Conservation (phyloP, 805 yeast species). For the Candida peoriensis region DNA sequence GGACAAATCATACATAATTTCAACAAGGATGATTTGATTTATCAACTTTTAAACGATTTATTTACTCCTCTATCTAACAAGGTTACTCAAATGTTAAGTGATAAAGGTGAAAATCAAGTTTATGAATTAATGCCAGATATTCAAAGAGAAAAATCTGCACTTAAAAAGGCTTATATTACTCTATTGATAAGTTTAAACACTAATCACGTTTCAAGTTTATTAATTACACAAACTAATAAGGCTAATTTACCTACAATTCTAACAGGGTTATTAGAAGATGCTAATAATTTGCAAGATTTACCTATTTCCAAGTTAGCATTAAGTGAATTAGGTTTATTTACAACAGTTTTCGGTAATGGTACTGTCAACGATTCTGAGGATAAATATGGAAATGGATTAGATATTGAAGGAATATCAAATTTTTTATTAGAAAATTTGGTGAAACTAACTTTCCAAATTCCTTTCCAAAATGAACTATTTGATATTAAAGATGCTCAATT, state of each 20-base stretch:
- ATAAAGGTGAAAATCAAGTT: slow-evolving; percentile 36
- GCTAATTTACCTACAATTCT: slow-evolving; percentile 54
- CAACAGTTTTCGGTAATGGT: slow-evolving; percentile 64
- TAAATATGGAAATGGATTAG: slow-evolving; percentile 38
- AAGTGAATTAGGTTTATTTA: slow-evolving; percentile 59
- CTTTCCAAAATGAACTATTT: slow-evolving; percentile 64
- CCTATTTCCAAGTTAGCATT: slow-evolving; percentile 64
- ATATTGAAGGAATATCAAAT: slow-evolving; percentile 66
- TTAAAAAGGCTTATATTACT: slow-evolving; percentile 67
- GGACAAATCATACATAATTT: slow-evolving; percentile 84
- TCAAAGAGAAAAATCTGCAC: slow-evolving; percentile 53
- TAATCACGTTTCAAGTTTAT: slow-evolving; percentile 74
- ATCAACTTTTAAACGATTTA: slow-evolving; percentile 67
- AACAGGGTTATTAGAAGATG: slow-evolving; percentile 57
- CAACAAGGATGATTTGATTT: slow-evolving; percentile 59
- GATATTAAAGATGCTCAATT: slow-evolving; percentile 76
- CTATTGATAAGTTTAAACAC: slow-evolving; percentile 65
- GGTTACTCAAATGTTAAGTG: slow-evolving; percentile 46
- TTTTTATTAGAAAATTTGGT: slow-evolving; percentile 65
- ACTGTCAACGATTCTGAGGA: slow-evolving; percentile 59
- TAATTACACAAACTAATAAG: slow-evolving; percentile 66
- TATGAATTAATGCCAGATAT: slow-evolving; percentile 48
- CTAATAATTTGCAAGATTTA: slow-evolving; percentile 59
- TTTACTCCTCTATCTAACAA: slow-evolving; percentile 70
- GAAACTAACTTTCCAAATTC: slow-evolving; percentile 67